Base-by-base conservation (phyloP, 2,329 filamentous ascomycete species). In the Colletotrichum chrysophilum region DNA sequence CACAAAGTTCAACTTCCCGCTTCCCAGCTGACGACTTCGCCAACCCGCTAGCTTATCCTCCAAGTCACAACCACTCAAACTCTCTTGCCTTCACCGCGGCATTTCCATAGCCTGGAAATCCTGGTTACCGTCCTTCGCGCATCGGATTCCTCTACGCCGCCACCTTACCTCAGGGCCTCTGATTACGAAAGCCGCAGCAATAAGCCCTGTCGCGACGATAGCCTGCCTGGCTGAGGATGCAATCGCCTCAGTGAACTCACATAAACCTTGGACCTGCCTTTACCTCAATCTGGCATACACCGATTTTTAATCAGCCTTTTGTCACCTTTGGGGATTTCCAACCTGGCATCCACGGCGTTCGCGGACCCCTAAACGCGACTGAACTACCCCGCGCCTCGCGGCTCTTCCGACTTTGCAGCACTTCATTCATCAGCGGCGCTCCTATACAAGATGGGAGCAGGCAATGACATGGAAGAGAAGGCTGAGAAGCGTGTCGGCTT, bases 401-500 rank as follows among this genome's bases (percentile, higher is more conserved):
- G 48, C 26, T 58, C 62, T 38, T 28, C 58, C 43, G 70, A 48
- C 24, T 75, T 71, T 62, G 38, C 36, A 24, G 60, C n/a, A 66
- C 13, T 55, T 66, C 36, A 32, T 21, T 62, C 36, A n/a, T 34
- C 48, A 52, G 48, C 69, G n/a, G n/a, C 69, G 21, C 28, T 30
- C 34, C 26, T 16, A 7, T 26, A 18, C 43, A n/a, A 16, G 14
- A 76, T 76, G 71, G 66, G 66, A 9, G 48, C 48, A 28, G 72
- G 21, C 4, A 26, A 34, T 30, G 30, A 38, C 26, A 60, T n/a
- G 70, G 78, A 78, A 38, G 74, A 76, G 28, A 70, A 70, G 36
- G n/a, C 60, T 56, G 77, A 77, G 38, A 82, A 80, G 76, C 80
- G 81, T 28, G 80, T 82, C 14, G 72, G 76, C 56, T 80, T 79